Evolutionary conservation across 768 basidiomycete species (phyloP), one percentile per base, ranked within the genome.

Genomic region (Calocybe cyanea): DNA sequence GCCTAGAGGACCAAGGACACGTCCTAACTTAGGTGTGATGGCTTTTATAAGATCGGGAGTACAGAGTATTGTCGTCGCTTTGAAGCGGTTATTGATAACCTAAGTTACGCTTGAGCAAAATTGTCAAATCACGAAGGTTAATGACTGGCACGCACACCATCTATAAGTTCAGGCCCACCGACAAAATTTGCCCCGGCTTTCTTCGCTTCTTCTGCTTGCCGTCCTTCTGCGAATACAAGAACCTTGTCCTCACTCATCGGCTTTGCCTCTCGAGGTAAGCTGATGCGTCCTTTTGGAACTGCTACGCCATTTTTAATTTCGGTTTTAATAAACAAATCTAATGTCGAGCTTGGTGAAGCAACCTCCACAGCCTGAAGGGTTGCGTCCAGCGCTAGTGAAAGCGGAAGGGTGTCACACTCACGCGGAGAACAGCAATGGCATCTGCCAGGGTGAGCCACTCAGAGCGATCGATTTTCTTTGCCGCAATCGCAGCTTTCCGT

Each of bases 191-290:
- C 96, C 5, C 96, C 96, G 3, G 91, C 90, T 34, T 73, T 78
- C 64, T 77, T 83, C 0, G 96, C 96, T 20, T 87, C 83, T 15
- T 90, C 87, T 14, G 86, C 90, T 41, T 78, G 73, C 45, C 81
- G 72, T 4, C 91, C 91, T 55, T 92, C 89, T 3, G 93, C 93
- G 57, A 98, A 97, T 23, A 95, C 92, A n/a, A 96, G 75, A 43
- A 98, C 83, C 45, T 77, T 82, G 49, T 89, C 87, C 55, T 83
- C 78, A 25, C 72, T 59, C 56, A 78, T 81, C 20, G 78, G 63
- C 57, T 89, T 90, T 31, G 86, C 78, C 56, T 94, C 90, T 38
- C 82, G 72, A 0, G 93, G 92, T 38, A 97, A 76, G 54, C 78
- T 84, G 41, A 93, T 82, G 51, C 92, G 87, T 2, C 96, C 96